Percentiles rank a stretch among this genome's conserved stretches.
phyloP scores from a whole-genome alignment of 2,329 filamentous ascomycete genomes.

The Fusarium austroafricanum region DNA sequence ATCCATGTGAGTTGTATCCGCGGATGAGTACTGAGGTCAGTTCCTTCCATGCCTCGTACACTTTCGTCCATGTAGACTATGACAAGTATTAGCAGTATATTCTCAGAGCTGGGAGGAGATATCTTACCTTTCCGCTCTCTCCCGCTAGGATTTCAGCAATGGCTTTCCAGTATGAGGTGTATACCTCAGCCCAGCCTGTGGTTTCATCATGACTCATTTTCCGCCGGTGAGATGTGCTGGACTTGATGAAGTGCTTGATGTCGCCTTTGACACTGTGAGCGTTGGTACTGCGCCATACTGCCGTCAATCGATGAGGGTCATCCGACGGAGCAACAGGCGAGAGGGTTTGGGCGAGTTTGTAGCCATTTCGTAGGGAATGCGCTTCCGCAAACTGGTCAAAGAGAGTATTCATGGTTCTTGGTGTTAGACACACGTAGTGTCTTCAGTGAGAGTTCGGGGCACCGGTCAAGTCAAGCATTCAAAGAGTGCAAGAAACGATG shows the following conservation, averaged over 20 bases:
- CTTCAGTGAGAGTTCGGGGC: constrained; percentile 1
- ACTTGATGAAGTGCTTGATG: constrained; percentile 77
- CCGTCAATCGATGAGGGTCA: constrained; percentile 73
- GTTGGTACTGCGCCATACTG: constrained; percentile 79
- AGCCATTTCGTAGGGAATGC: constrained; percentile 73
- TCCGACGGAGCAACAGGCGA: constrained; percentile 74
- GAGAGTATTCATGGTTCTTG: constrained; percentile 73
- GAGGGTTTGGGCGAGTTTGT: constrained; percentile 78
- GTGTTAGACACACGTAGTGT: constrained; percentile 19
- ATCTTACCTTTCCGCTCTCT: constrained; percentile 53
- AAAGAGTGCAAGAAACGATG: background rate
- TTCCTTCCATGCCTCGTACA: constrained; percentile 92
- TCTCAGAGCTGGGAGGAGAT: background rate
- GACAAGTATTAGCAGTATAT: constrained; percentile 25
- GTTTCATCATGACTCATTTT: constrained; percentile 74
- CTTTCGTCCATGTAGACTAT: constrained; percentile 77
- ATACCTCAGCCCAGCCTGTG: constrained; percentile 88
- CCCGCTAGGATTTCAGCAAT: constrained; percentile 76
- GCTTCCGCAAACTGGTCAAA: constrained; percentile 80
- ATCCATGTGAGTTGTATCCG: constrained; percentile 80
- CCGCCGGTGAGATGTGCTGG: constrained; percentile 65
- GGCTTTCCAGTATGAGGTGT: constrained; percentile 85
- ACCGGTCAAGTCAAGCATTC: background rate
- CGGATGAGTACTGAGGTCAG: constrained; percentile 80
- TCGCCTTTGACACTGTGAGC: constrained; percentile 73